phyloP scores from a whole-genome alignment of 768 basidiomycete species.

The Nidularia pulvinata region DNA sequence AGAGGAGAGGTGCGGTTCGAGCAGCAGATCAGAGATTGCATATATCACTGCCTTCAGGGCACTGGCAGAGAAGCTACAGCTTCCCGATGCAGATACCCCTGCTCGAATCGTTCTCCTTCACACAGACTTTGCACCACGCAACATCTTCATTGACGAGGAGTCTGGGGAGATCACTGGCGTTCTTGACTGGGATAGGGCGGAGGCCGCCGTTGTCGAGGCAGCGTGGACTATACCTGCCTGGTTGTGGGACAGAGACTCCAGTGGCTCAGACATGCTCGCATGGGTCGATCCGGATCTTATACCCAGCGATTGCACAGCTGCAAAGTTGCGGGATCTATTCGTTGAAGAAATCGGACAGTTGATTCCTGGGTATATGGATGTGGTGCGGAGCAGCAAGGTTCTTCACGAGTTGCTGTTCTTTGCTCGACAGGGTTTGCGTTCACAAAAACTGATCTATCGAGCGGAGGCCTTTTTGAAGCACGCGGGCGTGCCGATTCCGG shows the following conservation, averaged over 20 bases:
- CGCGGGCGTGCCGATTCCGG: background rate
- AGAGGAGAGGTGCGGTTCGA: background rate
- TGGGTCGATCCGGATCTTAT: background rate
- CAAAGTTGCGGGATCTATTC: background rate
- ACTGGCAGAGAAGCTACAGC: background rate
- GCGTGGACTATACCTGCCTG: background rate
- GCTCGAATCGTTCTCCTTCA: background rate
- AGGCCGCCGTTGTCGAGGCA: background rate
- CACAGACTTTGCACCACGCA: background rate
- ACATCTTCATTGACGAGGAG: background rate
- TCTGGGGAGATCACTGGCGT: background rate
- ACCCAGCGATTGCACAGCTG: background rate
- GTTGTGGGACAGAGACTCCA: background rate
- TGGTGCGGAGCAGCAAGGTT: background rate
- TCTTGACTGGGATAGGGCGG: background rate
- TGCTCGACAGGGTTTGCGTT: background rate
- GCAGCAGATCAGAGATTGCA: background rate
- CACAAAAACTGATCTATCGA: background rate
- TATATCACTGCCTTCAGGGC: background rate
- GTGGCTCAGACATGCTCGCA: background rate
- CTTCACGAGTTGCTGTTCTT: background rate
- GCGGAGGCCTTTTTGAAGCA: background rate
- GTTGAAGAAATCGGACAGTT: background rate
- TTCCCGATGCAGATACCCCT: background rate
- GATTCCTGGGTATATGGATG: background rate